Evolutionary conservation across 169 alveolate species (phyloP).

Genomic region (Plasmodium vinckei): DNA sequence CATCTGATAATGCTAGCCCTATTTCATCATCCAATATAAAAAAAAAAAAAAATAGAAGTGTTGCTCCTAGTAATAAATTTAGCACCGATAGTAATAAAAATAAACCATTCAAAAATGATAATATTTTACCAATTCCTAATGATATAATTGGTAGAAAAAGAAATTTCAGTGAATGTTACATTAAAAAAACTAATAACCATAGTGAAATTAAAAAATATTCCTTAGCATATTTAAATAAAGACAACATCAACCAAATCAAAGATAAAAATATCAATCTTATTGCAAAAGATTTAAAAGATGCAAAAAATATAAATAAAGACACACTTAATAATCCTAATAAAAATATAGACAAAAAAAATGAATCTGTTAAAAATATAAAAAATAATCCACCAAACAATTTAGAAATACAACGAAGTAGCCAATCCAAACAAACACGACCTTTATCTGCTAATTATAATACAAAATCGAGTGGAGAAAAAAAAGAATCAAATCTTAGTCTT

Average conservation of each 20-base stretch:
- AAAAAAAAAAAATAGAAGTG: constrained; percentile 31
- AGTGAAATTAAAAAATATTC: not conserved
- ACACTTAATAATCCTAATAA: not conserved
- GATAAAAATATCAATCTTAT: too few species aligned
- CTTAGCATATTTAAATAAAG: not conserved
- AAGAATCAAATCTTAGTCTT: constrained; percentile 9
- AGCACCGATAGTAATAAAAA: not conserved
- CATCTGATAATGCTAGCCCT: constrained; percentile 33
- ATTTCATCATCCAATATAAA: constrained; percentile 43
- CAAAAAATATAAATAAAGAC: not conserved
- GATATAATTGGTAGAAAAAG: constrained; percentile 10
- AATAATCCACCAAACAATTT: too few species aligned
- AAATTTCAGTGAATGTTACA: constrained; percentile 38
- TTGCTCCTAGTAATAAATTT: too few species aligned
- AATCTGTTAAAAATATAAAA: too few species aligned
- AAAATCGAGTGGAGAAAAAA: not conserved
- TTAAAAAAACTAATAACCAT: constrained; percentile 3
- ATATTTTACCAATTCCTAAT: constrained; percentile 9
- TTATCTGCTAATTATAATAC: not conserved
- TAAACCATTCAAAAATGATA: constrained; percentile 37
- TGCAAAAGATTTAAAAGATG: not conserved
- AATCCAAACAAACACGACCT: too few species aligned
- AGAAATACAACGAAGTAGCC: too few species aligned
- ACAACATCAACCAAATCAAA: not conserved
- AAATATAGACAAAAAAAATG: not conserved